Evolutionary conservation across 306 rosid genomes (phyloP).

Genomic region (Erythrophleum fordii): DNA sequence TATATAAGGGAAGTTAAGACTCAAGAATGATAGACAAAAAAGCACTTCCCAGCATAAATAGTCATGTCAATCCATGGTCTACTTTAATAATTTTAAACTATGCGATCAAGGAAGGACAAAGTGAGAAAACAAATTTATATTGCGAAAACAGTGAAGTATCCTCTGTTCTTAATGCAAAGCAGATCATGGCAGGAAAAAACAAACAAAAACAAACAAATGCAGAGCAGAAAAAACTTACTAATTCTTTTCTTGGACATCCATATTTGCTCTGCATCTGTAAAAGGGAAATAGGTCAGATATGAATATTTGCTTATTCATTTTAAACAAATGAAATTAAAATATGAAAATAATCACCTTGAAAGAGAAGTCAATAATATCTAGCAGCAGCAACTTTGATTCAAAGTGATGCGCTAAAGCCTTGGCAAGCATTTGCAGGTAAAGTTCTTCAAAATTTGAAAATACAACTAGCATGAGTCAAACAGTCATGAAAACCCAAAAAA

Average conservation of each 20-base stretch:
- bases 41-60: background rate
- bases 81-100: background rate
- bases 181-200: background rate
- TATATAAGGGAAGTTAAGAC: background rate
- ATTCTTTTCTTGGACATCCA: slow-evolving; percentile 59
- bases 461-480: slow-evolving; percentile 28
- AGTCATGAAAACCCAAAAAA: slow-evolving; percentile 4
- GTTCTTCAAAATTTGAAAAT: slow-evolving; percentile 55
- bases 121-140: background rate
- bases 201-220: background rate
- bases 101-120: background rate
- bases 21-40: background rate
- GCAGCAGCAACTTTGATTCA: slow-evolving; percentile 75
- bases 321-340: slow-evolving; percentile 33
- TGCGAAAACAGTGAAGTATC: background rate
- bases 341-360: slow-evolving; percentile 60
- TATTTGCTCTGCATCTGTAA: slow-evolving; percentile 73
- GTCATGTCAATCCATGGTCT: background rate
- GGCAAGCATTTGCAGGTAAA: slow-evolving; percentile 86
- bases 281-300: slow-evolving; percentile 21
- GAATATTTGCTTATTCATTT: slow-evolving; percentile 22
- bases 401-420: slow-evolving; percentile 82
- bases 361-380: slow-evolving; percentile 78
- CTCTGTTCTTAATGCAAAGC: background rate
- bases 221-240: slow-evolving; percentile 47